Percentiles rank a stretch among this genome's conserved stretches.
Evolutionary conservation across 2,329 filamentous ascomycete species (phyloP).

Genomic region (Tolypocladium pustulatum): DNA sequence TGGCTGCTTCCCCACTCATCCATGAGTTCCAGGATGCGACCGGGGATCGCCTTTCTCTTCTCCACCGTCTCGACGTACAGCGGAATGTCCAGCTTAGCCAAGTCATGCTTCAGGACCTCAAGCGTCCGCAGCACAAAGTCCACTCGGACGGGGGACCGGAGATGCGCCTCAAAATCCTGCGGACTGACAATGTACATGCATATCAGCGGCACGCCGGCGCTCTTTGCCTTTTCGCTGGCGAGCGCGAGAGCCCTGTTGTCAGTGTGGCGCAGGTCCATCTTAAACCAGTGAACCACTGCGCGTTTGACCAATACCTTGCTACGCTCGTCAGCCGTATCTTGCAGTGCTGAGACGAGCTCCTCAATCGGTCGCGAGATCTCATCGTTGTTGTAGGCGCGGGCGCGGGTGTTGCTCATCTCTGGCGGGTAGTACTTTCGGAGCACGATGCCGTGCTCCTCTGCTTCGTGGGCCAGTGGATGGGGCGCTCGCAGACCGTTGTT

Average conservation of each 20-base stretch:
- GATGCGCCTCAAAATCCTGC: conserved; percentile 74
- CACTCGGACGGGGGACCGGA: conserved; percentile 60
- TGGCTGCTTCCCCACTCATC: conserved; percentile 64
- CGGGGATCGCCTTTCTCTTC: conserved; percentile 50
- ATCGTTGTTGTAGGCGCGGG: conserved; percentile 60
- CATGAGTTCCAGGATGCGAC: conserved; percentile 53
- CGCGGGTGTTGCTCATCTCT: conserved; percentile 76
- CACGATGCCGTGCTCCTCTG: conserved; percentile 50
- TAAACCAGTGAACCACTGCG: conserved; percentile 84
- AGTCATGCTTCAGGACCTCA: conserved; percentile 50
- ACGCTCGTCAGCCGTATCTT: conserved; percentile 46
- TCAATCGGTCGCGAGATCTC: conserved; percentile 65
- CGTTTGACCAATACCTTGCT: conserved; percentile 40
- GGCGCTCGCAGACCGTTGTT: conserved; percentile 29
- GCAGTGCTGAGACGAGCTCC: conserved; percentile 47
- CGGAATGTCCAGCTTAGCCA: conserved; percentile 65
- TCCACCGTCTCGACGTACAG: conserved; percentile 64
- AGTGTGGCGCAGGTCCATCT: conserved; percentile 60
- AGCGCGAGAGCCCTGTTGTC: conserved; percentile 66
- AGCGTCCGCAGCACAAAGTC: conserved; percentile 74
- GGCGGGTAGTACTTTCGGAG: conserved; percentile 70
- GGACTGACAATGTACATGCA: conserved; percentile 72
- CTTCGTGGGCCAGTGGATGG: conserved; percentile 33
- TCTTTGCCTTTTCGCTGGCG: conserved; percentile 55
- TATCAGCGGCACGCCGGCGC: conserved; percentile 60